Evolutionary conservation across 2,329 filamentous ascomycete genomes (phyloP).

Genomic region (Alternaria gaisen): DNA sequence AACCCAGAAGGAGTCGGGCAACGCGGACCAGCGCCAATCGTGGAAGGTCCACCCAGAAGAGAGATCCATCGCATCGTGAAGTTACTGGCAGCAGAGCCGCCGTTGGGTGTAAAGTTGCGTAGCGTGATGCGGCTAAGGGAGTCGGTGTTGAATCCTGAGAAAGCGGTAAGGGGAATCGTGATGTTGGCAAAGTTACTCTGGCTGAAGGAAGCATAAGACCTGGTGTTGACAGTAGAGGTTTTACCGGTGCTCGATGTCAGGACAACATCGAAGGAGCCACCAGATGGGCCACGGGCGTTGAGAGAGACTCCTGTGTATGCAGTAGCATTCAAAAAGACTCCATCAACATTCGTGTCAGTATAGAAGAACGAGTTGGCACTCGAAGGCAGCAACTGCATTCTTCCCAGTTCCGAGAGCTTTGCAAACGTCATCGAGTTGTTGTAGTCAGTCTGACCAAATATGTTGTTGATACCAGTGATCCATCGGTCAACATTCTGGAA

Average conservation of each 20-base stretch:
- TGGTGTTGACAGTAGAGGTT: constrained; percentile 10
- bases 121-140: constrained; percentile 13
- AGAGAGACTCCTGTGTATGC: constrained; percentile 13
- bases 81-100: constrained; percentile 11
- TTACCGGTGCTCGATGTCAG: constrained; percentile 1
- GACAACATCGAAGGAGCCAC: constrained; percentile 16
- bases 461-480: constrained; percentile 21
- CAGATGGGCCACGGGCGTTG: constrained; percentile 12
- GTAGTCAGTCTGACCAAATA: constrained; percentile 15
- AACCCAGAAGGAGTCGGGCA: constrained; percentile 9
- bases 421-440: constrained; percentile 18
- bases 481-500: constrained; percentile 18
- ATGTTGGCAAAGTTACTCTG: constrained; percentile 16
- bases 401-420: constrained; percentile 13
- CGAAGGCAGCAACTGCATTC: constrained; percentile 15
- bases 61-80: constrained; percentile 15
- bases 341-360: constrained; percentile 9
- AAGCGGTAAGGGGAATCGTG: constrained; percentile 14
- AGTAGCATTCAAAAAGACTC: constrained; percentile 12
- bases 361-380: constrained; percentile 13
- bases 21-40: background rate
- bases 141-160: constrained; percentile 8
- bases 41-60: constrained; percentile 8
- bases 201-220: constrained; percentile 7
- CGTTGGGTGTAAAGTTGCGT: constrained; percentile 14